Percentiles rank a stretch among this genome's conserved stretches.
Conservation (phyloP, 2,329 filamentous ascomycete species). For the Lasiodiplodia theobromae region DNA sequence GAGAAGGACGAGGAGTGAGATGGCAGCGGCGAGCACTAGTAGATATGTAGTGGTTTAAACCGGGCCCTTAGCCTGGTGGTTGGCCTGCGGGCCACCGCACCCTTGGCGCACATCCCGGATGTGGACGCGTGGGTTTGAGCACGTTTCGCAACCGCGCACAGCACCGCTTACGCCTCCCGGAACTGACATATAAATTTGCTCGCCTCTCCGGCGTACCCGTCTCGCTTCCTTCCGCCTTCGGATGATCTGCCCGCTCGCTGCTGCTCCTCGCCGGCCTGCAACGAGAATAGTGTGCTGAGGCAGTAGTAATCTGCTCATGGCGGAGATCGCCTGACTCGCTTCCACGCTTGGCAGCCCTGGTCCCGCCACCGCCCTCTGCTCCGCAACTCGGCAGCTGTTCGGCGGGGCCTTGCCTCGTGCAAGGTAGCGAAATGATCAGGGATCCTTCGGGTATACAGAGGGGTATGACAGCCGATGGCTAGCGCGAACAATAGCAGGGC, state of each 20-base stretch:
- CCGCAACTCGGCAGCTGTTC: slow-evolving; percentile 19
- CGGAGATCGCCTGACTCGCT: slow-evolving; percentile 13
- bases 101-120: slow-evolving; percentile 22
- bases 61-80: not conserved
- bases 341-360: not conserved
- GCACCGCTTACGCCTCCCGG: not conserved
- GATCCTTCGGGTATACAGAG: not conserved
- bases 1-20: not conserved
- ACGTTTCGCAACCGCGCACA: slow-evolving; percentile 9
- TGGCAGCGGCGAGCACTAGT: not conserved
- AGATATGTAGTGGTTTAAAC: not conserved
- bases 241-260: not conserved
- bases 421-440: slow-evolving; percentile 22
- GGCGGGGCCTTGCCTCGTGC: slow-evolving; percentile 11
- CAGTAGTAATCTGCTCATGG: slow-evolving; percentile 19
- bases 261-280: not conserved
- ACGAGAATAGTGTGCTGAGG: not conserved
- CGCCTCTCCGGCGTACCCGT: not conserved
- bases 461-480: too few relatives aligned
- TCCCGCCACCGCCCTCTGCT: slow-evolving; percentile 8
- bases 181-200: slow-evolving; percentile 15
- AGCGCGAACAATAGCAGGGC: too few relatives aligned
- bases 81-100: slow-evolving; percentile 6
- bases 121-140: slow-evolving; percentile 22
- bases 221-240: not conserved